These are phyloP conservation scores for Cladophialophora bantiana DNA, from an alignment of 2,329 filamentous ascomycete genomes.

Conservation along the genomic window DNA sequence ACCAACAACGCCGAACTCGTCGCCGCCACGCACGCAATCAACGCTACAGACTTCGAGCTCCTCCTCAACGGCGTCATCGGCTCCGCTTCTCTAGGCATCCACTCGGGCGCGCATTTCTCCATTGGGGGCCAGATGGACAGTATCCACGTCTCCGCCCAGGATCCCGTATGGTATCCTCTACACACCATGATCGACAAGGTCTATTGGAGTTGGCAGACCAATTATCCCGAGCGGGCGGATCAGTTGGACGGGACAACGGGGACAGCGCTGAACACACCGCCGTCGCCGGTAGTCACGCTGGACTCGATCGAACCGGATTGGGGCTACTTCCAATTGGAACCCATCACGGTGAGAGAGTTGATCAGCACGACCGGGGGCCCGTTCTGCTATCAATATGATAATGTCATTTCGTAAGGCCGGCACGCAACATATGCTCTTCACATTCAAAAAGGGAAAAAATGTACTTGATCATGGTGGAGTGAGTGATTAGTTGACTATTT, in stretches of 20 bases:
- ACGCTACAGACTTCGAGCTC: slow-evolving; percentile 37
- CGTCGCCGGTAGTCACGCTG: slow-evolving; percentile 38
- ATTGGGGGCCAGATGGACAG: slow-evolving; percentile 40
- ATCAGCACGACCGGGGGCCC: slow-evolving; percentile 40
- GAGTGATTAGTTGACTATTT: neutral
- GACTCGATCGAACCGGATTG: slow-evolving; percentile 37
- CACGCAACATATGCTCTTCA: neutral
- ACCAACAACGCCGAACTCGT: slow-evolving; percentile 35
- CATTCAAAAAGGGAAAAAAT: neutral
- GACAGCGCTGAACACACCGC: slow-evolving; percentile 39
- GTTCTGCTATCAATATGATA: slow-evolving; percentile 42
- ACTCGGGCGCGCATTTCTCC: slow-evolving; percentile 40
- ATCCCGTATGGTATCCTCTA: slow-evolving; percentile 41
- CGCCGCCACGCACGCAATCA: slow-evolving; percentile 36
- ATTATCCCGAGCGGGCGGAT: slow-evolving; percentile 35
- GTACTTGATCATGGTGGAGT: neutral
- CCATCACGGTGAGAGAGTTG: slow-evolving; percentile 37
- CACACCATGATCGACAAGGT: slow-evolving; percentile 41
- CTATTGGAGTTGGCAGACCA: slow-evolving; percentile 39
- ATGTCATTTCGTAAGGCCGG: slow-evolving; percentile 21
- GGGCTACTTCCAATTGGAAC: slow-evolving; percentile 36
- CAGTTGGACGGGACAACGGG: slow-evolving; percentile 37
- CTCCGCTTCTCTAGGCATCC: slow-evolving; percentile 38
- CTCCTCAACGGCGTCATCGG: slow-evolving; percentile 40
- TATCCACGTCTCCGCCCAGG: slow-evolving; percentile 40